Percentiles rank a stretch among this genome's conserved stretches.
phyloP scores from a whole-genome alignment of 306 rosid species.

The Trichosanthes truncata region DNA sequence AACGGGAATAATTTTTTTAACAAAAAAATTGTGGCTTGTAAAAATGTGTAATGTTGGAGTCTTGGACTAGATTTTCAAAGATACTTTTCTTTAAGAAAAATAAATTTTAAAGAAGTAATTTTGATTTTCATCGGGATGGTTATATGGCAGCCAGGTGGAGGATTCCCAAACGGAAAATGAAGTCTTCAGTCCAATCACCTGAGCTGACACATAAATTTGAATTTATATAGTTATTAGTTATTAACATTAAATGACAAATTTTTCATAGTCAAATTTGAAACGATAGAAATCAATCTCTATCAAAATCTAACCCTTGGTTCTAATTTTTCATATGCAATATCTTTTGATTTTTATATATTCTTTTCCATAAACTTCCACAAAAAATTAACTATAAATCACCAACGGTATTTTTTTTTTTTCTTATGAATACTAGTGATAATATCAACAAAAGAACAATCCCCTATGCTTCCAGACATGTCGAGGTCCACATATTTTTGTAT shows the following conservation, averaged over 20 bases:
- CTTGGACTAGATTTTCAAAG: no score
- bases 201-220: not conserved
- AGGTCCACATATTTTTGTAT: no score
- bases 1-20: no score
- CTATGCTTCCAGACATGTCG: no score
- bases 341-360: not conserved
- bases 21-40: no score
- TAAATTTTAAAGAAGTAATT: not conserved
- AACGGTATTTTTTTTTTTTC: no score
- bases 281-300: not conserved
- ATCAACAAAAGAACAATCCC: no score
- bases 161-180: not conserved
- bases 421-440: no score
- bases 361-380: not conserved
- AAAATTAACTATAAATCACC: no score
- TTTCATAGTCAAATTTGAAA: not conserved
- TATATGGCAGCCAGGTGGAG: not conserved
- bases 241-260: not conserved
- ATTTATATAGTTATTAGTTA: no score
- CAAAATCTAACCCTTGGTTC: not conserved
- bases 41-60: no score
- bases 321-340: not conserved
- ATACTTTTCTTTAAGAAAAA: not conserved
- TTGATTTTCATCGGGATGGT: not conserved
- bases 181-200: not conserved